phyloP scores from a whole-genome alignment of 805 yeast species.

The Saccharomycopsis malanga region DNA sequence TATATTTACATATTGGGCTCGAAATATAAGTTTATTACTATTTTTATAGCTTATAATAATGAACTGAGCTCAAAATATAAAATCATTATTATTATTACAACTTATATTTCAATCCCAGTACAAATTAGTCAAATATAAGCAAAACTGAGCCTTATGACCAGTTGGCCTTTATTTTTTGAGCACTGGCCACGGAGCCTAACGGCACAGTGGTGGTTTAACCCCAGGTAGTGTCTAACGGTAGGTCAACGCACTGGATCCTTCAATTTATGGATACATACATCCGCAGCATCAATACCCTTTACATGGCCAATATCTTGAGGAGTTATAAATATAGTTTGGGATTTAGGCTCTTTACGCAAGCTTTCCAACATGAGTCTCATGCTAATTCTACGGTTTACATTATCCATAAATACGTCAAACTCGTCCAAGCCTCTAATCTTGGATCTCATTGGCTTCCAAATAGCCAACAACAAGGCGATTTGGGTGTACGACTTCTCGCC shows the following conservation, averaged over 20 bases:
- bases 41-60: too few relatives aligned
- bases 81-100: too few relatives aligned
- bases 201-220: too few relatives aligned
- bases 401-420: conserved; percentile 97
- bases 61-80: too few relatives aligned
- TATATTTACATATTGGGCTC: too few relatives aligned
- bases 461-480: conserved; percentile 75
- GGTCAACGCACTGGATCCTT: conserved; percentile 32
- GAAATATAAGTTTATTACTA: too few relatives aligned
- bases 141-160: too few relatives aligned
- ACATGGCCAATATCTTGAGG: conserved; percentile 77
- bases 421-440: conserved; percentile 89
- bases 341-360: conserved; percentile 51
- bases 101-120: too few relatives aligned
- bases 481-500: conserved; percentile 96
- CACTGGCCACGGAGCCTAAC: too few relatives aligned
- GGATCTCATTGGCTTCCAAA: conserved; percentile 91
- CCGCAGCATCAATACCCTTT: conserved; percentile 56
- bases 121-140: too few relatives aligned
- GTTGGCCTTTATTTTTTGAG: too few relatives aligned
- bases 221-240: too few relatives aligned
- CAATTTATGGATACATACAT: conserved; percentile 55
- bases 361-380: conserved; percentile 66
- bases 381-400: conserved; percentile 76
- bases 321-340: conserved; percentile 88